These are phyloP conservation scores for Albophoma yamanashiensis DNA, from an alignment of 2,329 filamentous ascomycete genomes.

Conservation along the genomic window DNA sequence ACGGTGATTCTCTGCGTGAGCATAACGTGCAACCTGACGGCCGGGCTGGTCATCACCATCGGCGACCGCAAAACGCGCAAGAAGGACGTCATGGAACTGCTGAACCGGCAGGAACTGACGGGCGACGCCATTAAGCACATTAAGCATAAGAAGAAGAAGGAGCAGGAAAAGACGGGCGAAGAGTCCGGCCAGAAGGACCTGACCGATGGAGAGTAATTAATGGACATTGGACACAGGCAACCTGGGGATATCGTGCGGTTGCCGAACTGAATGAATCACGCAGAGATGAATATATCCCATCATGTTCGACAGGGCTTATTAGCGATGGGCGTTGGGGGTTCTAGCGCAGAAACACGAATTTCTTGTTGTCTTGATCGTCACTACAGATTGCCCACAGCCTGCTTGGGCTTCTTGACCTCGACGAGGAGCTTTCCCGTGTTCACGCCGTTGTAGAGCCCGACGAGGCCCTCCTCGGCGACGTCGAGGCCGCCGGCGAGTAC, in stretches of 20 bases:
- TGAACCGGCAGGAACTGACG: constrained; percentile 69
- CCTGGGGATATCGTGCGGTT: not conserved
- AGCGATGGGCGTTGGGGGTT: not conserved
- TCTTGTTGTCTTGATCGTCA: not conserved
- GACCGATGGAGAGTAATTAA: not conserved
- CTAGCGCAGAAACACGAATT: not conserved
- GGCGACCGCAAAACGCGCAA: constrained; percentile 71
- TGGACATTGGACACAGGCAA: not conserved
- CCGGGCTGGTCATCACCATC: constrained; percentile 64
- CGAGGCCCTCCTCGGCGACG: constrained; percentile 51
- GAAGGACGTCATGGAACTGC: constrained; percentile 71
- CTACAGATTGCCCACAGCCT: constrained; percentile 10
- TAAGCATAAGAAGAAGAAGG: constrained; percentile 13
- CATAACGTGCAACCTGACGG: constrained; percentile 67
- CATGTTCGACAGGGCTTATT: not conserved
- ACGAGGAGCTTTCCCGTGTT: constrained; percentile 61
- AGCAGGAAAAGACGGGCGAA: not conserved
- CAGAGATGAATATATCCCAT: not conserved
- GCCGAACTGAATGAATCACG: not conserved
- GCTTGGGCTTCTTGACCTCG: constrained; percentile 32
- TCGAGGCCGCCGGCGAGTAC: constrained; percentile 59
- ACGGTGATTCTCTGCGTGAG: constrained; percentile 73
- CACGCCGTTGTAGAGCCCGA: constrained; percentile 53
- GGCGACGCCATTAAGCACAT: constrained; percentile 40
- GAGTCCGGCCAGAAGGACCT: not conserved